phyloP scores from a whole-genome alignment of 192 early-diverging fungal genomes.

The Ambispora gerdemannii region DNA sequence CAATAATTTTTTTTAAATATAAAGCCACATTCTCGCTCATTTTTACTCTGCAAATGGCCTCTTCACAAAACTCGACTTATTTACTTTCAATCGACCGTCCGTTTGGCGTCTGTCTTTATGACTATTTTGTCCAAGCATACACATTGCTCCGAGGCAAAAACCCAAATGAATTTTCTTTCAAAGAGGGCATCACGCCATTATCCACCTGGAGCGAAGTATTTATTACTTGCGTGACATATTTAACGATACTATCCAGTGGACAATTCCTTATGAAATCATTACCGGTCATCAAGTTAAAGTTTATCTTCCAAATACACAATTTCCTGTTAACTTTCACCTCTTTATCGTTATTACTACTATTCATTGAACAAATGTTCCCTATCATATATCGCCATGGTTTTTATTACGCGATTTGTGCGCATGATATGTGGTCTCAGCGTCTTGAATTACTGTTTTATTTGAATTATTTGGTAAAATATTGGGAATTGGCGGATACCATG shows the following conservation, averaged over 20 bases:
- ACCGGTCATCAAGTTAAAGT: conserved; percentile 66
- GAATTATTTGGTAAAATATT: conserved; percentile 91
- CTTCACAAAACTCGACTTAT: background rate
- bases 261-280: conserved; percentile 65
- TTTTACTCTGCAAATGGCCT: conserved; percentile 11
- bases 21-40: too few relatives aligned
- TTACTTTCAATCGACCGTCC: conserved; percentile 42
- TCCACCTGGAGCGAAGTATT: conserved; percentile 47
- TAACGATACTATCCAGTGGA: conserved; percentile 77
- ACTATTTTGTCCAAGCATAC: conserved; percentile 48
- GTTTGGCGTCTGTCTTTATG: conserved; percentile 54
- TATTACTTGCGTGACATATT: conserved; percentile 58
- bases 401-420: conserved; percentile 67
- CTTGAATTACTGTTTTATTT: conserved; percentile 85
- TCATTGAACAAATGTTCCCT: conserved; percentile 74
- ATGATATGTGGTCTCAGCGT: conserved; percentile 69
- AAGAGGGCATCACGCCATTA: conserved; percentile 48
- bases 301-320: conserved; percentile 79
- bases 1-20: too few relatives aligned
- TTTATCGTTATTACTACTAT: conserved; percentile 62
- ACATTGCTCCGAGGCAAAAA: conserved; percentile 42
- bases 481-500: conserved; percentile 84
- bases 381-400: conserved; percentile 66
- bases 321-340: conserved; percentile 70
- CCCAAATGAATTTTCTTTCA: conserved; percentile 46